Base-by-base conservation (phyloP, 108 stramenopile genomes). In the Skeletonema costatum region DNA sequence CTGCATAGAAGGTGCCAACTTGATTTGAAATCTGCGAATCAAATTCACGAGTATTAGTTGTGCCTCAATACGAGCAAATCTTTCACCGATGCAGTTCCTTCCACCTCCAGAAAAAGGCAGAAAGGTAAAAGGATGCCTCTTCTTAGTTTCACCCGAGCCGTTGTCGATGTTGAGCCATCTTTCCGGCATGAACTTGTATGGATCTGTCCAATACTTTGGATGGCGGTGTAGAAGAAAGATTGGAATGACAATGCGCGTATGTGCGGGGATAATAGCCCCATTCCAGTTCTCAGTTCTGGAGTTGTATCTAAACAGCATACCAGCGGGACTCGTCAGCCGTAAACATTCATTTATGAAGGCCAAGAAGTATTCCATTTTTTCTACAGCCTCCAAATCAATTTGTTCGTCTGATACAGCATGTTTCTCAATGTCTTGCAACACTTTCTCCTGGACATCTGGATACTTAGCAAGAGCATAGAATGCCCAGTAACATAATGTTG, bases 401-500 rank as follows among this genome's bases (percentile, higher is more conserved):
- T 56, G 53, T 56, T 19, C 42, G 42, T 44, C 19, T 64, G 63
- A 48, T 17, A 3, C 17, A 50, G 77, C 50, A 46, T 78, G 72
- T 66, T 74, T 78, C 3, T 58, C 58, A 16, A 81, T 83, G 59
- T 88, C 88, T 68, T 77, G 32, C 50, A 51, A 82, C 29, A 88
- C 73, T 60, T 48, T 74, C 46, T 85, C 61, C 60, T 80, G 78
- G 0, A 86, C 48, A 36, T 83, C 76, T 32, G 80, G 75, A 64
- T 88, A 17, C 44, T 73, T 76, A 16, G 64, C 53, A 11, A 88
- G 65, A 35, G 64, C 78, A 71, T 85, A 85, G 8, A 86, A 29
- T 1, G 81, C 81, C 88, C 85, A 86, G 33, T 86, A 73, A 46
- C 80, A 82, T 84, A 75, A 85, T 29, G 85, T 84, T 8, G 84